A percentile compares a stretch with the other conserved stretches of the same genome.
These are phyloP conservation scores for Thielaviopsis euricoi DNA, from an alignment of 2,329 filamentous ascomycete species.

Conservation along the genomic window DNA sequence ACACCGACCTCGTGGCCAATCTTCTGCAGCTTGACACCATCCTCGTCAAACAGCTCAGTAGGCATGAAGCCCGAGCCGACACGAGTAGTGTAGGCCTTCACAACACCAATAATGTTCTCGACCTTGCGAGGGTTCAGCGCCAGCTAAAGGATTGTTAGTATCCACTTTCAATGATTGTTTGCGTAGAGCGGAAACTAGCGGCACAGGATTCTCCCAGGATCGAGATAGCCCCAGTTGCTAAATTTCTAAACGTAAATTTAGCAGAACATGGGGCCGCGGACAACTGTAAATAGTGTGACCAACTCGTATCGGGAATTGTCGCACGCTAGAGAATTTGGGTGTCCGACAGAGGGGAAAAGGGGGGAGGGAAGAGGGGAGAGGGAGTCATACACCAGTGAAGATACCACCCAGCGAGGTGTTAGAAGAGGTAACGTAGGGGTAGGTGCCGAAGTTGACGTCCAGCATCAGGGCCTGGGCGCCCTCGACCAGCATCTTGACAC, in stretches of 20 bases:
- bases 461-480: constrained; percentile 47
- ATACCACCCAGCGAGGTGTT: constrained; percentile 17
- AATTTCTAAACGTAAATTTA: background rate
- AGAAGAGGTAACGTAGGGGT: constrained; percentile 17
- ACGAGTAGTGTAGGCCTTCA: constrained; percentile 44
- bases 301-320: background rate
- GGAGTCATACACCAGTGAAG: constrained; percentile 14
- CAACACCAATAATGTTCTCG: constrained; percentile 42
- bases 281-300: background rate
- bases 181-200: background rate
- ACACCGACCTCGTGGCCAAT: constrained; percentile 23
- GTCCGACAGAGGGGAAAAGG: background rate
- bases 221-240: background rate
- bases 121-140: constrained; percentile 35
- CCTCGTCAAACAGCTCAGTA: constrained; percentile 33
- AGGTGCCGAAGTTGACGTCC: constrained; percentile 38
- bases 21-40: constrained; percentile 24
- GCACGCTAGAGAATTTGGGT: background rate
- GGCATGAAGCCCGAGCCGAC: constrained; percentile 47
- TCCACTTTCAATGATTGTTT: background rate
- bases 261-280: constrained; percentile 1
- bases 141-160: constrained; percentile 12
- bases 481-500: constrained; percentile 48
- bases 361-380: background rate
- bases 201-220: constrained; percentile 1